Conservation (phyloP, 2,329 filamentous ascomycete genomes). For the Zasmidium cellare region DNA sequence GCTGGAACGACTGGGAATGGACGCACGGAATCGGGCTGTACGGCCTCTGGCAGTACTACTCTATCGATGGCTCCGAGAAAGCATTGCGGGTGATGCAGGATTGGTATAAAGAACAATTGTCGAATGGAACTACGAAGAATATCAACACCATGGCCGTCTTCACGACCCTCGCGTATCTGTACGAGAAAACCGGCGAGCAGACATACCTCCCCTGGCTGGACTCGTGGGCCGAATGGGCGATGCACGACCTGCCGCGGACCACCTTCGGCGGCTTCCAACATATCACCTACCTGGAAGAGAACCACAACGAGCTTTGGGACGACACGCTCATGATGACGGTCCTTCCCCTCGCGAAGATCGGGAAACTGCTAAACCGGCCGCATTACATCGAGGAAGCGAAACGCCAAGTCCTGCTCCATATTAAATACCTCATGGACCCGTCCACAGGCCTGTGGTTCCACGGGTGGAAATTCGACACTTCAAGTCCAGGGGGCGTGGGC, state of each 20-base stretch:
- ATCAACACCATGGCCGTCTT: conserved; percentile 84
- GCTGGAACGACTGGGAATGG: conserved; percentile 76
- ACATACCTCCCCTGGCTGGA: conserved; percentile 77
- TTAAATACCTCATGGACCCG: conserved; percentile 75
- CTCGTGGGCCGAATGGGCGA: conserved; percentile 79
- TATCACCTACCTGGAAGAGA: conserved; percentile 69
- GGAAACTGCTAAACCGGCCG: conserved; percentile 66
- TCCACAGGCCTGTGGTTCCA: conserved; percentile 75
- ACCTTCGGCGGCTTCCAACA: conserved; percentile 73
- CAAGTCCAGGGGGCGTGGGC: conserved; percentile 49
- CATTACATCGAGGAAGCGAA: conserved; percentile 78
- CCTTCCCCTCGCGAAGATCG: conserved; percentile 77
- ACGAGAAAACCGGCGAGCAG: conserved; percentile 69
- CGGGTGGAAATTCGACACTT: conserved; percentile 74
- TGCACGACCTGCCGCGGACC: conserved; percentile 72
- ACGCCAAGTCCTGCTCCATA: conserved; percentile 73
- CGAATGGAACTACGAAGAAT: conserved; percentile 76
- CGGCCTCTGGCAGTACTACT: conserved; percentile 80
- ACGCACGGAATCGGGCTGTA: conserved; percentile 53
- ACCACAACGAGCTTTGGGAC: conserved; percentile 78
- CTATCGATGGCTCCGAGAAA: conserved; percentile 62
- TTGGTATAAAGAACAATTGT: conserved; percentile 71
- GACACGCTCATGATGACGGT: conserved; percentile 90
- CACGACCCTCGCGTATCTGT: conserved; percentile 73
- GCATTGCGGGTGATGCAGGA: conserved; percentile 67